phyloP scores from a whole-genome alignment of 2,329 filamentous ascomycete species.

The Diplodia seriata region DNA sequence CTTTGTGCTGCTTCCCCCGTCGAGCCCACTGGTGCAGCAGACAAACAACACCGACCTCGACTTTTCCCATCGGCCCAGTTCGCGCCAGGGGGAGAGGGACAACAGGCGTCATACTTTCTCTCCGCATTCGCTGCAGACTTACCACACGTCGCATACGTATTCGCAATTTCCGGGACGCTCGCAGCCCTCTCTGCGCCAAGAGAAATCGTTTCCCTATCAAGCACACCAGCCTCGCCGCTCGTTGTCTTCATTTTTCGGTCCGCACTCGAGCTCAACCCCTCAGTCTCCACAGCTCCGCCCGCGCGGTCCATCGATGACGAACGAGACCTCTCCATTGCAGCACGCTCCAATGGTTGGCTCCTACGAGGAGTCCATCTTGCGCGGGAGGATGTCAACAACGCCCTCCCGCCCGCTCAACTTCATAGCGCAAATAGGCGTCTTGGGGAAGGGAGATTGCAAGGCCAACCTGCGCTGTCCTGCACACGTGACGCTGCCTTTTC shows the following conservation, averaged over 20 bases:
- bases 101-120: slow-evolving; percentile 76
- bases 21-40: slow-evolving; percentile 89
- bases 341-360: slow-evolving; percentile 97
- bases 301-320: slow-evolving; percentile 70
- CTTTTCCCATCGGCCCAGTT: slow-evolving; percentile 57
- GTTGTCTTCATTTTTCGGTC: slow-evolving; percentile 64
- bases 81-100: slow-evolving; percentile 54
- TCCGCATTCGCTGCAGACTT: slow-evolving; percentile 63
- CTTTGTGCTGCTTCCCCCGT: slow-evolving; percentile 86
- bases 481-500: slow-evolving; percentile 89
- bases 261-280: slow-evolving; percentile 49
- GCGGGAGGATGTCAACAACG: slow-evolving; percentile 94
- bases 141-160: slow-evolving; percentile 50
- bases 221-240: slow-evolving; percentile 81
- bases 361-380: slow-evolving; percentile 95
- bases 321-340: slow-evolving; percentile 76
- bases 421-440: slow-evolving; percentile 90
- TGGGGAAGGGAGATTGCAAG: slow-evolving; percentile 89
- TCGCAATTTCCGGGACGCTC: slow-evolving; percentile 19
- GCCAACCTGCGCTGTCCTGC: slow-evolving; percentile 82
- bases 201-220: slow-evolving; percentile 71
- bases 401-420: slow-evolving; percentile 93
- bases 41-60: slow-evolving; percentile 82
- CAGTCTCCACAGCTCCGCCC: slow-evolving; percentile 58
- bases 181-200: slow-evolving; percentile 61